Conservation (phyloP, 1,139 yeast species). For the Yamadazyma atlantica region DNA sequence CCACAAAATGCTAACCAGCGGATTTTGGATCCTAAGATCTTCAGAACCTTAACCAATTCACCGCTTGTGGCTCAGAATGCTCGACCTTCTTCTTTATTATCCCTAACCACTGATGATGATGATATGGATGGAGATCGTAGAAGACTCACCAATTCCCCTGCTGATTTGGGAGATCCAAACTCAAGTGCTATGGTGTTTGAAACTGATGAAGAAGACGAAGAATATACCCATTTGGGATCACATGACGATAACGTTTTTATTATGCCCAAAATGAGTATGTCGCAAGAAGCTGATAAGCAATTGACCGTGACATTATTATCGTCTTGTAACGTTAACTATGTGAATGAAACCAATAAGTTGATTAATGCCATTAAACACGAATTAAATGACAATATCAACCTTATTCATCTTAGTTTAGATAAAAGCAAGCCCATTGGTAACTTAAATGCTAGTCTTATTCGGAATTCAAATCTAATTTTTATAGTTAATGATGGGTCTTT, state of each 20-base stretch:
- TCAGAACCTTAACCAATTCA: conserved; percentile 16
- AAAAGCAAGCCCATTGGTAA: conserved; percentile 4
- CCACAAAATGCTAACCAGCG: conserved; percentile 1
- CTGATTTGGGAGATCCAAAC: background rate
- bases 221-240: conserved; percentile 10
- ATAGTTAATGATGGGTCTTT: conserved; percentile 43
- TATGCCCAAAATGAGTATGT: conserved; percentile 31
- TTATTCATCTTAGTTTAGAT: conserved; percentile 19
- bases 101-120: conserved; percentile 23
- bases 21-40: conserved; percentile 3
- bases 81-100: conserved; percentile 23
- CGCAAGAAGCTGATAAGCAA: conserved; percentile 1
- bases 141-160: conserved; percentile 14
- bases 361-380: conserved; percentile 15
- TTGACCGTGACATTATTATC: conserved; percentile 18
- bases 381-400: conserved; percentile 14
- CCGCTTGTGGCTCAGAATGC: conserved; percentile 9
- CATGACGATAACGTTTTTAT: conserved; percentile 26
- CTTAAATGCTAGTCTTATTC: conserved; percentile 12
- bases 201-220: conserved; percentile 41
- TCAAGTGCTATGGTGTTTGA: conserved; percentile 38
- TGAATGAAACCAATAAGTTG: conserved; percentile 23
- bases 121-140: conserved; percentile 20
- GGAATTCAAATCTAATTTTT: conserved; percentile 30
- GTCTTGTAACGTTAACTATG: conserved; percentile 16